Conservation (phyloP, 2,329 filamentous ascomycete species). For the Falciphora oryzae region DNA sequence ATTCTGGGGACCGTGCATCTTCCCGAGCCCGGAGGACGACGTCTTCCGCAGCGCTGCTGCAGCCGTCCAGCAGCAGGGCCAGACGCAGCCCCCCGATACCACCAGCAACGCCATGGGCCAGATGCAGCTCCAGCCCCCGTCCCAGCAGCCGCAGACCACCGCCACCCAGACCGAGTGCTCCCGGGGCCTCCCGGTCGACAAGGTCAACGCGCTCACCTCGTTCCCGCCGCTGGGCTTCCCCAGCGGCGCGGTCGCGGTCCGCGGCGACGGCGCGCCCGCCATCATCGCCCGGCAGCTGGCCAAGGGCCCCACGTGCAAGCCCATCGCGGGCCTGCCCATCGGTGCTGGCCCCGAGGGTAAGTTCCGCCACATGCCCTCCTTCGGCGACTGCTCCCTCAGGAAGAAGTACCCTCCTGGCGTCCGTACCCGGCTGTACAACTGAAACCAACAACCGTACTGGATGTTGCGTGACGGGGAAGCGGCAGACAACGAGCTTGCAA, state of each 20-base stretch:
- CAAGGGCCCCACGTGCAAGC: slow-evolving; percentile 9
- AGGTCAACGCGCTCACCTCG: not conserved
- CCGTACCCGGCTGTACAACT: slow-evolving; percentile 7
- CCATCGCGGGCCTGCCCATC: slow-evolving; percentile 32
- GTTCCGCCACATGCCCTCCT: slow-evolving; percentile 12
- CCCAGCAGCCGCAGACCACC: not conserved
- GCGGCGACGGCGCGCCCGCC: not conserved
- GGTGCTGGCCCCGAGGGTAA: slow-evolving; percentile 36
- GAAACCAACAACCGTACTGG: not conserved
- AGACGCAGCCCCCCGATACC: not conserved
- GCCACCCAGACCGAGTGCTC: not conserved
- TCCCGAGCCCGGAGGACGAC: not conserved
- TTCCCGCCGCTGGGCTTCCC: not conserved
- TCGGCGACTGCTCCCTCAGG: slow-evolving; percentile 9
- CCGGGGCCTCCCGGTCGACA: not conserved
- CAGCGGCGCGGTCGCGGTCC: not conserved
- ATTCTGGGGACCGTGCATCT: not conserved
- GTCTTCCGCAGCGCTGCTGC: not conserved
- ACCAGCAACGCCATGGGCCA: not conserved
- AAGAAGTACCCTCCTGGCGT: slow-evolving; percentile 3
- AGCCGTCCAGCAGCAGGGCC: not conserved
- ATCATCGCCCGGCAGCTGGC: not conserved
- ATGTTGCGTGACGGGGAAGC: no score
- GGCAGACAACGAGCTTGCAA: not conserved
- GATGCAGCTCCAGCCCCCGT: not conserved